Evolutionary conservation across 805 yeast species (phyloP).

Genomic region (Teunomyces lycoperdinae): DNA sequence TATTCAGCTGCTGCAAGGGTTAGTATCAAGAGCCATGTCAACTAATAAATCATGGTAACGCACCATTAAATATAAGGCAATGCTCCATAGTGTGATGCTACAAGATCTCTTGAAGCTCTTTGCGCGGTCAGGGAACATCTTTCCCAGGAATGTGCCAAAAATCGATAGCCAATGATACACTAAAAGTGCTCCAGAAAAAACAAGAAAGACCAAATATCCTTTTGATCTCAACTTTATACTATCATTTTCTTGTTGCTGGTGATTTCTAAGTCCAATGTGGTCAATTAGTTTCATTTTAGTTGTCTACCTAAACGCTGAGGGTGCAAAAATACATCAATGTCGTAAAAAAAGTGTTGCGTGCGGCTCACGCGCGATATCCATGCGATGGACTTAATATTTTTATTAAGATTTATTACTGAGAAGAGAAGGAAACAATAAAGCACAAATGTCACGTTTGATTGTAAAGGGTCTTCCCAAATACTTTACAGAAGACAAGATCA

Average conservation of each 20-base stretch:
- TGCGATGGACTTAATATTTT: constrained; percentile 5
- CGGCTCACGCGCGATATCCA: constrained; percentile 3
- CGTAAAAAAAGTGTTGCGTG: constrained; percentile 1
- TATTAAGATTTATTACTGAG: neutral
- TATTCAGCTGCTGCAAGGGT: constrained; percentile 27
- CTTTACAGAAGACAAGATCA: constrained; percentile 68
- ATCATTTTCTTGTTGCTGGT: too few relatives aligned
- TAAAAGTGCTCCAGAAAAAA: neutral
- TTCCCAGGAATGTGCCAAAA: neutral
- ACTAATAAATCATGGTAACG: constrained; percentile 4
- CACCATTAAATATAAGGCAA: constrained; percentile 28
- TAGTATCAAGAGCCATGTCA: neutral
- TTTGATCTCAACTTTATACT: constrained; percentile 5
- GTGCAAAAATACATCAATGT: neutral
- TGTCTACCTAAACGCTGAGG: constrained; percentile 2
- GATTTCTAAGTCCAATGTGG: constrained; percentile 24
- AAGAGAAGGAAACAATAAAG: neutral
- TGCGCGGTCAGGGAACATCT: constrained; percentile 18
- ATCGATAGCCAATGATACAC: neutral
- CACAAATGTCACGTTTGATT: constrained; percentile 76
- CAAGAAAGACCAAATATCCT: neutral
- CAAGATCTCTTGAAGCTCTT: constrained; percentile 14
- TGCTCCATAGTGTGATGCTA: constrained; percentile 27
- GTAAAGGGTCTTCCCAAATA: constrained; percentile 86
- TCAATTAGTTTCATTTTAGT: constrained; percentile 26